Evolutionary conservation across 169 alveolate species (phyloP), one percentile per base, ranked within the genome.

Genomic region (Plasmodium ovale): DNA sequence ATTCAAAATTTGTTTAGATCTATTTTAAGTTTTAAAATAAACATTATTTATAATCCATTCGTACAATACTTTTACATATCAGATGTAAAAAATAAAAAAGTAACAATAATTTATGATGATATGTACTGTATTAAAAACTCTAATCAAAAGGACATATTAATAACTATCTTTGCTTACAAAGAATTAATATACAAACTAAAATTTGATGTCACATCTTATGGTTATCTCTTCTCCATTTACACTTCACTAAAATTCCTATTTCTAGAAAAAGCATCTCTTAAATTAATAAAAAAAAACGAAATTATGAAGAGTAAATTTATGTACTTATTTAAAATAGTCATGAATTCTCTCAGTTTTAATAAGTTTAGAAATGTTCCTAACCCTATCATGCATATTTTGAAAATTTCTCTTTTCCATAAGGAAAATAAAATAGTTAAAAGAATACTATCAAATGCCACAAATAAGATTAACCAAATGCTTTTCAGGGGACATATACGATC

Each of bases 1-100:
- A 72, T 72, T 54, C 87, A 72, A 54, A 72, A 72, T 5, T 27
- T 72, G 60, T 72, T 72, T 44, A 58, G 87, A 9, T 72, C 69
- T n/a, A 72, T 72, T 47, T 59, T 72, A 72, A 72, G 35, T n/a
- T 35, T 72, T 31, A 72, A 72, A 72, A 72, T 72, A 6, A 72
- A 72, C 44, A 49, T 72, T 10, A 51, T 72, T 14, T 56, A 72
- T 29, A 39, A 72, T 23, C 69, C 69, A 16, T 72, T 72, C 49
- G 56, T 72, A 23, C 87, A 72, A 4, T 47, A 72, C 12, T 29
- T 72, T 0, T 47, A 58, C 23, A 19, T 54, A 31, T 44, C 25
- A 16, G 87, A 72, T 37, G 3, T 72, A 12, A 19, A 54, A 19
- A 72, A 72, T 37, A 56, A 54, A 33, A 72, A 56, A 9, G 27